Evolutionary conservation across 441 rosid genomes (phyloP), one percentile per base, ranked within the genome.

Genomic region (Gossypium lobatum): DNA sequence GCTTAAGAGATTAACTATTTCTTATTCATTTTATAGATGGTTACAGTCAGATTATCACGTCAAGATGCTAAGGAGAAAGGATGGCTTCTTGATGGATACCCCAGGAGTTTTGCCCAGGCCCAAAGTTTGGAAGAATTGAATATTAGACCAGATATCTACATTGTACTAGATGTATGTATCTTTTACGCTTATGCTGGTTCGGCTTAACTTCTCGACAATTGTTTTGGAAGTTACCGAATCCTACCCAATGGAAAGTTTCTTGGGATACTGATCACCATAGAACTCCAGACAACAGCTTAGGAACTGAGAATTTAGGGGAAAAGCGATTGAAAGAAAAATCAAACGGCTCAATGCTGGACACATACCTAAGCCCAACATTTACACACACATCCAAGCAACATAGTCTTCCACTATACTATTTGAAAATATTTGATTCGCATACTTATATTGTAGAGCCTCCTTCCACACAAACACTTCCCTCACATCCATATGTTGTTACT

Each of bases 31-130:
- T 59, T 78, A 26, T 75, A 95, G 97, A 92, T 95, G 97, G 93
- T 91, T 76, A 85, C 85, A 2, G 78, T 80, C 65, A 79, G 97
- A 70, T 82, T 95, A 82, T 85, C 94, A 14, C 80, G 78, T 39
- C 85, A 87, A 78, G 99, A 95, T 80, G 93, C 85, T 73, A 87
- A 85, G 85, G 82, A 82, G 73, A 85, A 77, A n/a, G 97, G 97
- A 55, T 95, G 99, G 99, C 97, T 92, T 82, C 90, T 92, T 18
- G 97, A 95, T 85, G 99, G 99, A 26, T 92, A 85, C 78, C 99
- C 97, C 37, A 77, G 93, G 76, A 91, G 84, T 82, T 83, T 68
- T 76, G 76, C 93, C 16, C 97, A 92, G 81, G 93, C 96, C 48
- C 87, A 89, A 67, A 88, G 90, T 84, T 83, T 95, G 45, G 93